Percentiles rank a stretch among this genome's conserved stretches.
phyloP scores from a whole-genome alignment of 2,329 filamentous ascomycete genomes.

The Pseudogymnoascus sp. region DNA sequence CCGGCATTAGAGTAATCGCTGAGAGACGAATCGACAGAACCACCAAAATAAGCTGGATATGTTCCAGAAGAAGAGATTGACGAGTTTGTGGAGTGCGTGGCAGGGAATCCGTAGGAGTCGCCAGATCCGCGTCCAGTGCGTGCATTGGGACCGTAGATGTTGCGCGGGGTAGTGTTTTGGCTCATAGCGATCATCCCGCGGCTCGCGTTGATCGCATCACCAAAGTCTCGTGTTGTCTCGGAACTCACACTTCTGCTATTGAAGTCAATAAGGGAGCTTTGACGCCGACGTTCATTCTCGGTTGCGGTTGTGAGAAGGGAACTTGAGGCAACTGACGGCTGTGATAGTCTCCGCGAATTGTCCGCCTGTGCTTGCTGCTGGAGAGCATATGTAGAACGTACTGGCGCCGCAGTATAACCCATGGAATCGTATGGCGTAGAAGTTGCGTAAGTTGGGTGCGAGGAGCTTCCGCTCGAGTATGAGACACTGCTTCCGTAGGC shows the following conservation, averaged over 20 bases:
- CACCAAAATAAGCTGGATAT: slow-evolving; percentile 76
- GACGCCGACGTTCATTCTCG: slow-evolving; percentile 36
- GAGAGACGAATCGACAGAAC: slow-evolving; percentile 73
- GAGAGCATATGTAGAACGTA: slow-evolving; percentile 51
- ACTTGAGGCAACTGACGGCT: slow-evolving; percentile 65
- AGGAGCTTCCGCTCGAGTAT: slow-evolving; percentile 59
- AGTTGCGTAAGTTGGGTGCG: slow-evolving; percentile 25
- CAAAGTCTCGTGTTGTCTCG: slow-evolving; percentile 60
- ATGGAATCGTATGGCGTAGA: slow-evolving; percentile 67
- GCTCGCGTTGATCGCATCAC: slow-evolving; percentile 84
- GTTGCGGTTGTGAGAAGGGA: slow-evolving; percentile 33
- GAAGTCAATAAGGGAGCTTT: slow-evolving; percentile 58
- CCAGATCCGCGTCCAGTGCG: slow-evolving; percentile 60
- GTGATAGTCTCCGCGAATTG: slow-evolving; percentile 62
- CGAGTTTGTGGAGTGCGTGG: slow-evolving; percentile 74
- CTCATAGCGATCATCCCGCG: slow-evolving; percentile 93
- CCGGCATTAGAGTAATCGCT: slow-evolving; percentile 89
- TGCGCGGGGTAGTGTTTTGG: slow-evolving; percentile 87
- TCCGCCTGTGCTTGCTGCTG: slow-evolving; percentile 45
- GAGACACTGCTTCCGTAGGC: slow-evolving; percentile 59
- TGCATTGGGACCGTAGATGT: slow-evolving; percentile 67
- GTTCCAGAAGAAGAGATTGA: slow-evolving; percentile 81
- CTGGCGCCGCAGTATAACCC: slow-evolving; percentile 61
- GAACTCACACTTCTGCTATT: slow-evolving; percentile 49
- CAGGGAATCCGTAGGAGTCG: slow-evolving; percentile 87